A percentile compares a stretch with the other conserved stretches of the same genome.
phyloP scores from a whole-genome alignment of 306 rosid species.

The Trichosanthes truncata region DNA sequence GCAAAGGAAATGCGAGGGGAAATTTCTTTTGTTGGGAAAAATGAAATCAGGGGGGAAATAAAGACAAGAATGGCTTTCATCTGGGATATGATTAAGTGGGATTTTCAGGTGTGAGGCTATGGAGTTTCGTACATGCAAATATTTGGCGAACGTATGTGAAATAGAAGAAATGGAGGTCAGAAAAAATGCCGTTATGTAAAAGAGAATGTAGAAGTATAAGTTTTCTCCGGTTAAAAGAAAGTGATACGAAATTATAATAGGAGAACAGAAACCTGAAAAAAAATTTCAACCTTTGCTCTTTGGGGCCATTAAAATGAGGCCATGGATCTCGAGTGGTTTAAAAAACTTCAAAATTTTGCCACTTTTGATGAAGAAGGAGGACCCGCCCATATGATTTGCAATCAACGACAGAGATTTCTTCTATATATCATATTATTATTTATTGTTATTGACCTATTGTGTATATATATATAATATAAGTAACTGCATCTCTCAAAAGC shows the following conservation, averaged over 20 bases:
- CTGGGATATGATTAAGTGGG: conserved; percentile 14
- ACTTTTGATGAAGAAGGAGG: not conserved
- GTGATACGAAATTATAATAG: not conserved
- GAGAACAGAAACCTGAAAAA: not conserved
- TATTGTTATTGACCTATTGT: not conserved
- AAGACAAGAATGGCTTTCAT: conserved; percentile 2
- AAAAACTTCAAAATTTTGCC: conserved; percentile 2
- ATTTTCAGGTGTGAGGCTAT: conserved; percentile 18
- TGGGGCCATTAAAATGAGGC: not conserved
- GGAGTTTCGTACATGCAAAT: conserved; percentile 27
- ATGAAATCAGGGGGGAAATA: not conserved
- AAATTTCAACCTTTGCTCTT: not conserved
- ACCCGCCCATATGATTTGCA: not conserved
- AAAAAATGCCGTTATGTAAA: not conserved
- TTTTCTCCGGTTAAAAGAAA: not conserved
- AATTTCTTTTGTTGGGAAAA: not conserved
- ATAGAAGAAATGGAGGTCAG: not conserved
- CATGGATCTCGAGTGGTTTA: not conserved
- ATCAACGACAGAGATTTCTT: not conserved
- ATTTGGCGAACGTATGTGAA: not conserved
- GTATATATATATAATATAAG: not conserved
- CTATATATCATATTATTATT: not conserved
- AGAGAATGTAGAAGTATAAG: not conserved
- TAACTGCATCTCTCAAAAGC: not conserved
- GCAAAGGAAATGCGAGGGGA: conserved; percentile 12